Evolutionary conservation across 257 asterid species (phyloP).

Genomic region (Solanum medicagineum): DNA sequence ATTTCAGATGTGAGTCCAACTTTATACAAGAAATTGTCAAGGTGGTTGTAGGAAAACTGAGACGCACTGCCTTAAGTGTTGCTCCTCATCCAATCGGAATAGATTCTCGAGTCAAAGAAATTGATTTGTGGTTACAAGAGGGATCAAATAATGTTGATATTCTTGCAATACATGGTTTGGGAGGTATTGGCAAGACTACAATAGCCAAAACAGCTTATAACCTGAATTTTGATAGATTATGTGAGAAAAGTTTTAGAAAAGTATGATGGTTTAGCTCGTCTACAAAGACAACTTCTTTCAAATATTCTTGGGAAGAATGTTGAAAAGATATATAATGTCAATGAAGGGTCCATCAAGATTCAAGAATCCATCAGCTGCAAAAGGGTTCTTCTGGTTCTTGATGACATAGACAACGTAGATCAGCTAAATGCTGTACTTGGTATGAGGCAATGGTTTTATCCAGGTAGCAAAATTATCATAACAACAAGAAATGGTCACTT

Average conservation of each 20-base stretch:
- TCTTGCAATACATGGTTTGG: neutral
- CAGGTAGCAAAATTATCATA: constrained; percentile 6
- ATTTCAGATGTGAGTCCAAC: neutral
- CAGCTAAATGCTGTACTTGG: constrained; percentile 1
- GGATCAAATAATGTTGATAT: neutral
- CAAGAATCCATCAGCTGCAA: neutral
- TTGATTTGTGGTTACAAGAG: constrained; percentile 1
- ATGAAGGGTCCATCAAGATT: neutral
- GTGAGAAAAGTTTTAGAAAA: neutral
- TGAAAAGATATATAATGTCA: neutral
- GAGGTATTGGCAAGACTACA: constrained; percentile 9
- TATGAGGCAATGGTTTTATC: neutral
- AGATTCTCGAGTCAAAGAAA: neutral
- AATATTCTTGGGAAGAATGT: neutral
- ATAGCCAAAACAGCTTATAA: neutral
- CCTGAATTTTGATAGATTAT: neutral
- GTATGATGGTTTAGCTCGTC: neutral
- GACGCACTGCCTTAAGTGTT: neutral
- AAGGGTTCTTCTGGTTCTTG: constrained; percentile 1
- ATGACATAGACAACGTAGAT: neutral
- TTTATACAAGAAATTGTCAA: neutral
- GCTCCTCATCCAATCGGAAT: constrained; percentile 1
- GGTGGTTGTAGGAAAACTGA: neutral
- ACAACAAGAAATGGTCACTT: constrained; percentile 1
- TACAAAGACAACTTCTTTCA: constrained; percentile 6